Percentiles rank a stretch among this genome's conserved stretches.
Evolutionary conservation across 176 grass and related monocot genomes (phyloP).

Genomic region (Oropetium thomaeum): DNA sequence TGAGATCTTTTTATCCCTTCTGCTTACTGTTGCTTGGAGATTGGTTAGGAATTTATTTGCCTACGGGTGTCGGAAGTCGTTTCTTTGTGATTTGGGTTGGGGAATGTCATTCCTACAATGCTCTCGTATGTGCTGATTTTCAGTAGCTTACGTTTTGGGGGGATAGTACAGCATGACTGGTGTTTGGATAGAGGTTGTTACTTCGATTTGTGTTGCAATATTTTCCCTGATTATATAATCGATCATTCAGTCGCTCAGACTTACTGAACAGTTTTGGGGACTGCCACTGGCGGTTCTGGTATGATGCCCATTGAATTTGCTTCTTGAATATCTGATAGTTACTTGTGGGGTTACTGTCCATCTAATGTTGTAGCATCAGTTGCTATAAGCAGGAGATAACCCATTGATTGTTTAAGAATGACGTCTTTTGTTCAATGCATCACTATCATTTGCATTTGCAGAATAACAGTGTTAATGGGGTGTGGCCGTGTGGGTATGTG

Average conservation of each 20-base stretch:
- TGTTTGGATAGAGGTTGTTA: slow-evolving; percentile 1
- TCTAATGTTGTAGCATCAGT: neutral
- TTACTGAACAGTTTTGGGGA: neutral
- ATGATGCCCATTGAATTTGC: neutral
- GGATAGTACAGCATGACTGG: neutral
- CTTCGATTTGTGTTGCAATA: slow-evolving; percentile 6
- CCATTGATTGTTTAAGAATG: neutral
- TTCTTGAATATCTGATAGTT: neutral
- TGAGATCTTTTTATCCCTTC: slow-evolving; percentile 33
- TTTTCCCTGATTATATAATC: no score
- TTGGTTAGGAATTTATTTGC: slow-evolving; percentile 18
- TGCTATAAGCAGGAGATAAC: neutral
- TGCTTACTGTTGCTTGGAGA: slow-evolving; percentile 21
- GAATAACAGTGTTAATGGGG: neutral
- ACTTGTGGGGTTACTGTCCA: neutral
- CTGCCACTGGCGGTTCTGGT: neutral
- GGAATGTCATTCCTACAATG: slow-evolving; percentile 21
- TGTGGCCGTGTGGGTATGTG: neutral
- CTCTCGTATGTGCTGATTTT: slow-evolving; percentile 24
- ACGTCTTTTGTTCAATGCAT: neutral
- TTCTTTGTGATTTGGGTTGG: slow-evolving; percentile 15
- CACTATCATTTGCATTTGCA: neutral
- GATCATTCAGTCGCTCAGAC: no score
- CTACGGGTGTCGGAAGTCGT: neutral
- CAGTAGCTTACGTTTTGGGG: neutral